phyloP scores from a whole-genome alignment of 495 filamentous ascomycete genomes.

The Haplographium delicatum region DNA sequence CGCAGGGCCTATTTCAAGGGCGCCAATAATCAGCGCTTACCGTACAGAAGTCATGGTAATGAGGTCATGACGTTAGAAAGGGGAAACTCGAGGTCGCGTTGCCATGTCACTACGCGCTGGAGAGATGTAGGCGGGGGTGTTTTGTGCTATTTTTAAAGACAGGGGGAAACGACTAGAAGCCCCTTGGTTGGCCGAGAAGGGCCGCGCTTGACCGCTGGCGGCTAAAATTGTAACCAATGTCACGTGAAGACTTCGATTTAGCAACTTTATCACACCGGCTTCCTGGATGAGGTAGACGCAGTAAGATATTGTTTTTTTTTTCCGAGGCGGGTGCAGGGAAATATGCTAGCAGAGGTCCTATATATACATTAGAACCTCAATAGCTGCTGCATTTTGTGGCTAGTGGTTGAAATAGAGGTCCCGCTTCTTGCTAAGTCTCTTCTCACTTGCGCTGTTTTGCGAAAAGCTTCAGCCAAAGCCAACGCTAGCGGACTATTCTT shows the following conservation, averaged over 20 bases:
- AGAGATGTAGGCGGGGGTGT: slow-evolving; percentile 4
- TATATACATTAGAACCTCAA: too few relatives aligned
- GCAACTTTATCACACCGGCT: not conserved
- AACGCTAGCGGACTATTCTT: too few relatives aligned
- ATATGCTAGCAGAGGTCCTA: not conserved
- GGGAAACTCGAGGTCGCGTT: slow-evolving; percentile 1
- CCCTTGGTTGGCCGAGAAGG: slow-evolving; percentile 10
- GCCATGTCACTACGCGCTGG: slow-evolving; percentile 20
- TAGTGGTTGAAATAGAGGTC: too few relatives aligned
- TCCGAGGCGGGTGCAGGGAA: not conserved
- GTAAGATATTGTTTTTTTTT: slow-evolving; percentile 2
- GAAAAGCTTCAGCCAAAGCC: too few relatives aligned
- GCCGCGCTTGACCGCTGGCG: not conserved
- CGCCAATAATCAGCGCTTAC: slow-evolving; percentile 10
- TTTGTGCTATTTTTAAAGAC: slow-evolving; percentile 12
- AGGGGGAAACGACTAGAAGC: too few relatives aligned
- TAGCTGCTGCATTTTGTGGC: too few relatives aligned
- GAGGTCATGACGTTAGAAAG: slow-evolving; percentile 2
- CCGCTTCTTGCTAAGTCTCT: too few relatives aligned
- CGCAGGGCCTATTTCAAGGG: slow-evolving; percentile 12
- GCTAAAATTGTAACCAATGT: not conserved
- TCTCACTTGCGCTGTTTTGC: too few relatives aligned
- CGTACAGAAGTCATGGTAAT: not conserved
- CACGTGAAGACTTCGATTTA: not conserved
- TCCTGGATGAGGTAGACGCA: not conserved